Base-by-base conservation (phyloP, 129 eudicot species). In the Centrapalus pauciflorus region DNA sequence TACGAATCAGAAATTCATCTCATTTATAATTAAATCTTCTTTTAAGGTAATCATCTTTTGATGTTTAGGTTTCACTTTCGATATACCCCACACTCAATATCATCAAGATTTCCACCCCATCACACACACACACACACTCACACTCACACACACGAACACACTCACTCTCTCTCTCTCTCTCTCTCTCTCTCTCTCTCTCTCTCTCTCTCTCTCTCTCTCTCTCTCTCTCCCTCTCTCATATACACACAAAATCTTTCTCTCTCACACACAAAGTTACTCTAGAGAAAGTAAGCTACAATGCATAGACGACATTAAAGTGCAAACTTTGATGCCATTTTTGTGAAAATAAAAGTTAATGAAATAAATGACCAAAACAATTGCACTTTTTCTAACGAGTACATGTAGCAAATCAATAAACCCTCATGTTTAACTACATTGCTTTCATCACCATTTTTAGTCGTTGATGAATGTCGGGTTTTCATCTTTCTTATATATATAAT, bases 31-130 rank as follows among this genome's bases (percentile, higher is more conserved):
- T n/a, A 25, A 25, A 2, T 3, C 5, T 13, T 12, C 30, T 54
- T 54, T 25, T 25, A 10, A 5, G 20, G 30, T 11, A 40, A 32
- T 37, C 29, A 30, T 38, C 3, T 63, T 40, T 68, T 57, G 67
- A 57, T 59, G 75, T 58, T 45, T 43, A 43, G 75, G 75, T 70
- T 70, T 59, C 17, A 58, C 75, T 70, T 20, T 58, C 67, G 46
- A 23, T 57, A 70, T 70, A n/a, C 75, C 45, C 34, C 9, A 3
- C 62, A 37, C 61, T 61, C 62, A 71, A 13, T 71, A 49, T 71
- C 76, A 71, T 71, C 54, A 61, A 71, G 69, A 61, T 74, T 32
- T 75, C 17, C 63, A 45, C 24, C 65, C 7, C 12, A 14, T 43
- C 26, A 20, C 20, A 17, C 63, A 5, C 34, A 34, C 62, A 41